Evolutionary conservation across 768 basidiomycete species (phyloP).

Genomic region (Boletus rubescentipes): DNA sequence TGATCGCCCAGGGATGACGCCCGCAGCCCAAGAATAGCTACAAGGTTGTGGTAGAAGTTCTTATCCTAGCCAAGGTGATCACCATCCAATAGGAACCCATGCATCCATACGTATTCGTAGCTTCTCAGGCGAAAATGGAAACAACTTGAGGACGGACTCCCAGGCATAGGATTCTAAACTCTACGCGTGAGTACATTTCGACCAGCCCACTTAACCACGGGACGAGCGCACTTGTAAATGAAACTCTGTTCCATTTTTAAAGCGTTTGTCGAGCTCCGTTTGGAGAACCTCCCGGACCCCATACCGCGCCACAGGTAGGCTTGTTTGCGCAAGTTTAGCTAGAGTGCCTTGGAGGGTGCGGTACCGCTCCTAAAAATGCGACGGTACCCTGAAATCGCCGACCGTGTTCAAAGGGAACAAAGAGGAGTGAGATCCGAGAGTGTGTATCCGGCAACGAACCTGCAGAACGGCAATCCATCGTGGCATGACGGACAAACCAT

Average conservation of each 20-base stretch:
- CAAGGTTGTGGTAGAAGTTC: neutral
- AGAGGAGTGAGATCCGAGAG: neutral
- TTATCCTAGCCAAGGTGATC: slow-evolving; percentile 9
- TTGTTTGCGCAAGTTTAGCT: slow-evolving; percentile 12
- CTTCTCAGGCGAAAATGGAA: slow-evolving; percentile 22
- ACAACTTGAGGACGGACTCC: slow-evolving; percentile 17
- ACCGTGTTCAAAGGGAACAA: neutral
- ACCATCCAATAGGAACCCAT: neutral
- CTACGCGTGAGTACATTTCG: slow-evolving; percentile 18
- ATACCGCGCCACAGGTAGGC: neutral
- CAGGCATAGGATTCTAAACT: slow-evolving; percentile 18
- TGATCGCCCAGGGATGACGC: slow-evolving; percentile 11
- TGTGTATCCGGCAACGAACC: neutral
- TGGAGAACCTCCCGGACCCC: neutral
- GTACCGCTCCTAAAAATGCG: slow-evolving; percentile 18
- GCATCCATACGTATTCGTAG: neutral
- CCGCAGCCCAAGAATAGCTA: slow-evolving; percentile 7
- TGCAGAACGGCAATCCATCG: neutral
- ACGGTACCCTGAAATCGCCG: neutral
- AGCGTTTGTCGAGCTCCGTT: neutral
- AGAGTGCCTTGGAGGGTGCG: neutral
- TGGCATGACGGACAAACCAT: neutral
- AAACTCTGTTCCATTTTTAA: slow-evolving; percentile 23
- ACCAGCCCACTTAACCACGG: slow-evolving; percentile 4
- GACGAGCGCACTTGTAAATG: slow-evolving; percentile 1